Evolutionary conservation across 2,329 filamentous ascomycete species (phyloP), one percentile per base, ranked within the genome.

Genomic region (Chaetomiaceae sp.): DNA sequence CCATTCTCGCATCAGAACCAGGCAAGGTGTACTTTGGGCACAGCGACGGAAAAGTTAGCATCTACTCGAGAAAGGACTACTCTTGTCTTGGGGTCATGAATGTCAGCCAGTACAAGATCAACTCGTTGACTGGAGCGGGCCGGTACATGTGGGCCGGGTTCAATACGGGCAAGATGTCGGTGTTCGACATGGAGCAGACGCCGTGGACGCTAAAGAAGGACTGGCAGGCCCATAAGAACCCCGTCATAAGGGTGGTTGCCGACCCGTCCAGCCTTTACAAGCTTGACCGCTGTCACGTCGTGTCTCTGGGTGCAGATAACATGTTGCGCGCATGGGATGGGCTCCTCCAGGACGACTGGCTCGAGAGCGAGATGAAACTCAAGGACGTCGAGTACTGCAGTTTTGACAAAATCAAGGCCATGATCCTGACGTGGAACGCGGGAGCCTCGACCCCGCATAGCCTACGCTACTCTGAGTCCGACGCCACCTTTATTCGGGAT

Each of bases 341-440:
- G 0, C 82, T 96, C 71, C 73, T 99, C 48, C 86, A 94, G 68
- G 90, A 96, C 23, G 94, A 97, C 69, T 96, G 90, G 87, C 77
- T 97, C n/a, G 91, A 96, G 70, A 76, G 78, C 32, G 82, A 89
- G 58, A 95, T 99, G 90, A 90, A 95, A 65, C 78, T 80, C 29
- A 83, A 85, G 56, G 91, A 96, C 63, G 76, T 80, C 0, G 81
- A 94, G 44, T 97, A 89, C 66, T 96, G 91, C 73, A 79, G 81
- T 25, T 96, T 97, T 67, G 80, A 90, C 49, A 85, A 95, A 62
- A 76, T 97, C 53, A 86, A 83, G 44, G 85, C 88, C 11, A 75
- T 90, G 33, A 82, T 96, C 23, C 79, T 97, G 75, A 96, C 91
- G 0, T 99, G 94, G 94, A 99, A 99, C 67, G 92, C 91, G 1